These are phyloP conservation scores for Fusarium succisae DNA, from an alignment of 2,329 filamentous ascomycete genomes.

Conservation along the genomic window DNA sequence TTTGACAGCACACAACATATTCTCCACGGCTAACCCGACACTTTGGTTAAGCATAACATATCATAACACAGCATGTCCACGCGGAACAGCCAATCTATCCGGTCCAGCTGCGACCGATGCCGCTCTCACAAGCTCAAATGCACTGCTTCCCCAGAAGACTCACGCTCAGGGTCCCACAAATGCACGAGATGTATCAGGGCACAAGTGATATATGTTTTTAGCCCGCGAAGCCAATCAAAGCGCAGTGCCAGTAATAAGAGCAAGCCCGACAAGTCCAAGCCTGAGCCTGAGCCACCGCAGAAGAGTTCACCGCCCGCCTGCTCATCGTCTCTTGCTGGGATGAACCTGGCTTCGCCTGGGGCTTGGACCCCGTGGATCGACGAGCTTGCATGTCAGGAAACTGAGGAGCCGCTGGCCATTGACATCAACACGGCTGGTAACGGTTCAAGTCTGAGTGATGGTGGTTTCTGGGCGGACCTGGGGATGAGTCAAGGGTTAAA, in stretches of 20 bases:
- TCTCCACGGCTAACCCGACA: neutral
- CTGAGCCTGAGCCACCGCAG: neutral
- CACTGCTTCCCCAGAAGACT: neutral
- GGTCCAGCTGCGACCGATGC: neutral
- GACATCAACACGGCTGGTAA: neutral
- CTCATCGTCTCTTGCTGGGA: neutral
- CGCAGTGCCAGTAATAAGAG: neutral
- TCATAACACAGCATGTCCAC: neutral
- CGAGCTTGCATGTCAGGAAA: neutral
- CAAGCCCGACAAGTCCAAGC: fast-evolving
- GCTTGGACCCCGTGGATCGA: neutral
- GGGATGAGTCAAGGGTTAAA: neutral
- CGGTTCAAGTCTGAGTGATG: neutral
- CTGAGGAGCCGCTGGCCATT: neutral
- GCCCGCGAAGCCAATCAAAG: neutral
- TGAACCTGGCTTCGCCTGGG: neutral
- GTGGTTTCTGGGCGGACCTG: neutral
- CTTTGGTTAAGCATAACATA: neutral
- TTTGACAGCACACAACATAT: too few species aligned
- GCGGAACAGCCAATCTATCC: neutral
- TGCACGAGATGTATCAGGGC: neutral
- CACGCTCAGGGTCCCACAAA: neutral
- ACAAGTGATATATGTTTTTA: neutral
- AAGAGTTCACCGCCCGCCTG: neutral
- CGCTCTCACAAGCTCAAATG: conserved; percentile 1